Conservation (phyloP, 1,139 yeast genomes). For the Kodamaea alishanica region DNA sequence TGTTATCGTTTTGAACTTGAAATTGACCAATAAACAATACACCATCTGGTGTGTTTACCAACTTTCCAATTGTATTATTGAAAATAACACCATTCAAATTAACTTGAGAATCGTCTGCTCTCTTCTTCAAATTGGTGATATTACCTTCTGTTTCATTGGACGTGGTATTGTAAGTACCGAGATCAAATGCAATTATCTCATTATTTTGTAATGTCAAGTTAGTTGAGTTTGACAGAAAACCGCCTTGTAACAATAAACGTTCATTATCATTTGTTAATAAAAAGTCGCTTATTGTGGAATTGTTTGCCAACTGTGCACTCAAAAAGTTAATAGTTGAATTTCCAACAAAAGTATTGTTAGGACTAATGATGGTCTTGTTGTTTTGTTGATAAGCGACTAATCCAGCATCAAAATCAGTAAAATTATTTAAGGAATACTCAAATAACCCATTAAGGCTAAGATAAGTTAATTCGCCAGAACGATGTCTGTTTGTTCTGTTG, state of each 20-base stretch:
- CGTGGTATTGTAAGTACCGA: slow-evolving; percentile 31
- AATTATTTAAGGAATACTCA: slow-evolving; percentile 74
- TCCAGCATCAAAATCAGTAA: slow-evolving; percentile 43
- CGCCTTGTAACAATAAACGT: slow-evolving; percentile 44
- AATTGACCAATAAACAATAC: slow-evolving; percentile 36
- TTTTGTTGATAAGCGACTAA: slow-evolving; percentile 26
- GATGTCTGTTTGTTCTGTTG: slow-evolving; percentile 20
- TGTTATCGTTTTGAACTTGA: slow-evolving; percentile 17
- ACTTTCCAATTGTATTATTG: slow-evolving; percentile 27
- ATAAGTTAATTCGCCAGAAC: slow-evolving; percentile 22
- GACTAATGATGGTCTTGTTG: slow-evolving; percentile 27
- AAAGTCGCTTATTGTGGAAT: slow-evolving; percentile 39
- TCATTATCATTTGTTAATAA: slow-evolving; percentile 25
- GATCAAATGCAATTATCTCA: slow-evolving; percentile 27
- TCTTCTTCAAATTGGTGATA: slow-evolving; percentile 14
- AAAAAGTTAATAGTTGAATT: slow-evolving; percentile 65
- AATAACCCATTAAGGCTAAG: slow-evolving; percentile 65
- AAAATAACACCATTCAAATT: slow-evolving; percentile 27
- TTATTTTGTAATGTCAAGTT: slow-evolving; percentile 27
- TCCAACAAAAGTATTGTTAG: slow-evolving; percentile 48
- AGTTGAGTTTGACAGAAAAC: slow-evolving; percentile 38
- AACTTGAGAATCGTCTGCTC: slow-evolving; percentile 21
- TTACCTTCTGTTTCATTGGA: slow-evolving; percentile 27
- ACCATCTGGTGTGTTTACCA: slow-evolving; percentile 21
- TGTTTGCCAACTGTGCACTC: slow-evolving; percentile 46